Conservation (phyloP, 495 filamentous ascomycete genomes). For the Penicillium crystallinum region DNA sequence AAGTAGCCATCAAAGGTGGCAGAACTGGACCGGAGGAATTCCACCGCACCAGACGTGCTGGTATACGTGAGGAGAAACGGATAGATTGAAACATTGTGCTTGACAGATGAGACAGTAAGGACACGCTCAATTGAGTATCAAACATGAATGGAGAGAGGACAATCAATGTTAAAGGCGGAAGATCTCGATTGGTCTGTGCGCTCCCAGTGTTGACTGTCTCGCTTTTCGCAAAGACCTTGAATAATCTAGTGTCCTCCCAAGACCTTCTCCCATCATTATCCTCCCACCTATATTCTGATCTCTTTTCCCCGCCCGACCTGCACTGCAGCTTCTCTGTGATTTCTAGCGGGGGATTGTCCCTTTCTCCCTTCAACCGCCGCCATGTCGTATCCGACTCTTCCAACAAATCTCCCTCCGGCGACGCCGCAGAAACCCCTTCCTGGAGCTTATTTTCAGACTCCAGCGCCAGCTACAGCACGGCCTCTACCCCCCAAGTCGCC, state of each 20-base stretch:
- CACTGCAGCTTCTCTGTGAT: constrained; percentile 20
- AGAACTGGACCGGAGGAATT: constrained; percentile 37
- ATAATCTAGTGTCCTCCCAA: constrained; percentile 14
- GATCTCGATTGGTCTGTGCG: constrained; percentile 24
- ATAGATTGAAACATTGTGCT: constrained; percentile 26
- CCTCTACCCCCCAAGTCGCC: constrained; percentile 17
- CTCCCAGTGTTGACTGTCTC: constrained; percentile 25
- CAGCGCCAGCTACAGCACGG: constrained; percentile 41
- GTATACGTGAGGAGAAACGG: constrained; percentile 24
- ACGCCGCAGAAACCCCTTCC: constrained; percentile 65
- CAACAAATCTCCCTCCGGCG: constrained; percentile 26
- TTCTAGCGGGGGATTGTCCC: constrained; percentile 29
- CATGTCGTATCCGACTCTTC: constrained; percentile 58
- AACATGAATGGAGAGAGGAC: neutral
- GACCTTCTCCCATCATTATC: constrained; percentile 9
- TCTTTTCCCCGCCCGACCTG: constrained; percentile 8
- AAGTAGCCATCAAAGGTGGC: constrained; percentile 45
- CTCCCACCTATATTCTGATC: constrained; percentile 6
- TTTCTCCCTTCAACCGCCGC: constrained; percentile 18
- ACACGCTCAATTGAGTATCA: constrained; percentile 1
- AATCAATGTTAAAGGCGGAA: constrained; percentile 20
- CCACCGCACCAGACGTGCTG: constrained; percentile 33
- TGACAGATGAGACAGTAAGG: neutral
- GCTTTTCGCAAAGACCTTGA: constrained; percentile 25
- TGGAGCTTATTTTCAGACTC: constrained; percentile 70